These are phyloP conservation scores for Neoboletus magnificus DNA, from an alignment of 768 basidiomycete genomes.

Conservation along the genomic window DNA sequence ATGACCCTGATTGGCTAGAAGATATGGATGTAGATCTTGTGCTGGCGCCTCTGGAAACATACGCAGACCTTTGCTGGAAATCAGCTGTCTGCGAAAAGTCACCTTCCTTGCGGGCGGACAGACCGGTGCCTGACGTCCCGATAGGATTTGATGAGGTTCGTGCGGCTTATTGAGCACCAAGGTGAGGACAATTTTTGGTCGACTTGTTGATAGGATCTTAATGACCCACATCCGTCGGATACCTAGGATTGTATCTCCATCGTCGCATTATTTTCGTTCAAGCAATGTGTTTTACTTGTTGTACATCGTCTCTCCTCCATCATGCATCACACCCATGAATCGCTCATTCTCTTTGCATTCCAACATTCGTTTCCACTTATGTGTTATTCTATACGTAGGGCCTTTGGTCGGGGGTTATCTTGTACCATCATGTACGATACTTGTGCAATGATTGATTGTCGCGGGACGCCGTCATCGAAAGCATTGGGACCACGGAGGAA, in stretches of 20 bases:
- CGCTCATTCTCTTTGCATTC: conserved; percentile 3
- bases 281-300: neutral
- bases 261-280: conserved; percentile 9
- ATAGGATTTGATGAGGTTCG: conserved; percentile 26
- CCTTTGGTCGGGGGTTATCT: neutral
- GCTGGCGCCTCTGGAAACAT: conserved; percentile 26
- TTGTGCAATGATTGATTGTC: neutral
- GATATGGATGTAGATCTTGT: conserved; percentile 29
- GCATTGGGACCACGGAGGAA: neutral
- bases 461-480: neutral
- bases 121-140: conserved; percentile 27
- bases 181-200: conserved; percentile 3
- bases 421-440: conserved; percentile 6
- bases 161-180: conserved; percentile 10
- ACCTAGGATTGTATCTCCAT: neutral
- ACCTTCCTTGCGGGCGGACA: conserved; percentile 2
- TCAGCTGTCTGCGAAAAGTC: conserved; percentile 24
- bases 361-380: neutral
- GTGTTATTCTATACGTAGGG: conserved; percentile 5
- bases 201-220: neutral
- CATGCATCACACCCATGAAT: neutral
- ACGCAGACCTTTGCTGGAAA: conserved; percentile 30
- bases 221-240: neutral
- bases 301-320: neutral
- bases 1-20: conserved; percentile 27